A percentile compares a stretch with the other conserved stretches of the same genome.
phyloP scores from a whole-genome alignment of 2,329 filamentous ascomycete genomes.

The Talaromyces albobiverticillius region DNA sequence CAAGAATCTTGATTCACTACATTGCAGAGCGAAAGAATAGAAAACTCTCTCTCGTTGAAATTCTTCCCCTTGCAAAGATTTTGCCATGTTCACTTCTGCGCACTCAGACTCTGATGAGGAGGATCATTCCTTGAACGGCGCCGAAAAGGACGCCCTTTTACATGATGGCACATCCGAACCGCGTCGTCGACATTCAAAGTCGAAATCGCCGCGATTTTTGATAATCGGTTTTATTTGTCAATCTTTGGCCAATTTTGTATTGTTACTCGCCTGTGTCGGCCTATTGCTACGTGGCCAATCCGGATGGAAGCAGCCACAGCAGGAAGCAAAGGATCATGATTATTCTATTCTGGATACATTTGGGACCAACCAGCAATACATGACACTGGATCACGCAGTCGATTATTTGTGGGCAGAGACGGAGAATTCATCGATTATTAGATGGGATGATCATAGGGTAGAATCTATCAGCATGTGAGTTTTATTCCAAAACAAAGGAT shows the following conservation, averaged over 20 bases:
- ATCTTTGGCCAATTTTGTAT: neutral
- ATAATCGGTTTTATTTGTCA: neutral
- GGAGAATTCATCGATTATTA: neutral
- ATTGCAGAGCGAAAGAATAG: no score
- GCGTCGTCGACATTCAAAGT: neutral
- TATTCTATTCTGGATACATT: neutral
- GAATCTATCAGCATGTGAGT: constrained; percentile 5
- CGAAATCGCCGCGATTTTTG: neutral
- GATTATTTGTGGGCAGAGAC: neutral
- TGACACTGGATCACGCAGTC: neutral
- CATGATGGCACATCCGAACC: neutral
- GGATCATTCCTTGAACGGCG: neutral
- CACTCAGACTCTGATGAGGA: neutral
- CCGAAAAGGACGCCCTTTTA: neutral
- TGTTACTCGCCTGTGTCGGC: neutral
- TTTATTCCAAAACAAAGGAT: neutral
- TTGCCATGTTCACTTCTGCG: neutral
- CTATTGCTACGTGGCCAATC: neutral
- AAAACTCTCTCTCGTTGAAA: no score
- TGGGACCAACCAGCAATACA: neutral
- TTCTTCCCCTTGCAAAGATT: no score
- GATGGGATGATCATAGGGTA: neutral
- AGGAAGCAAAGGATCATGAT: neutral
- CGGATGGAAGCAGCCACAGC: neutral
- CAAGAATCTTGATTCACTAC: no score